Conservation (phyloP, 2,329 filamentous ascomycete species). For the Fusarium abutilonis region DNA sequence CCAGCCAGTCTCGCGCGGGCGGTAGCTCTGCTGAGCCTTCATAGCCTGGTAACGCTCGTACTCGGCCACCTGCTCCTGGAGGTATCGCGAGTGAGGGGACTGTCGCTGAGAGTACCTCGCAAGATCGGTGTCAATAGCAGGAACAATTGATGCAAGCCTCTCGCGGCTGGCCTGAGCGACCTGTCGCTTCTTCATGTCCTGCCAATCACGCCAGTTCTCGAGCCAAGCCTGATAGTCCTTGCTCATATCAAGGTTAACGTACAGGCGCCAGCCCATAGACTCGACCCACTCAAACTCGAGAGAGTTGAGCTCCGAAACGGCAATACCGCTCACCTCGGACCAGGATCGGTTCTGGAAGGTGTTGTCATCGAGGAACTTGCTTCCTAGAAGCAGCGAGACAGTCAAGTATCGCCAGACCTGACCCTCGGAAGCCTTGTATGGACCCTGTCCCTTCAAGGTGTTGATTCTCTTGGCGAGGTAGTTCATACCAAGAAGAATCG, state of each 20-base stretch:
- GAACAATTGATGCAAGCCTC: slow-evolving; percentile 59
- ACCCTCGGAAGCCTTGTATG: slow-evolving; percentile 69
- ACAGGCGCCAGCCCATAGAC: slow-evolving; percentile 84
- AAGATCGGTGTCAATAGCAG: slow-evolving; percentile 58
- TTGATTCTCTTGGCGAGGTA: slow-evolving; percentile 87
- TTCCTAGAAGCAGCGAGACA: slow-evolving; percentile 83
- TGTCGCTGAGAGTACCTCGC: slow-evolving; percentile 53
- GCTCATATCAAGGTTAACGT: slow-evolving; percentile 82
- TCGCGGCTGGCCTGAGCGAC: slow-evolving; percentile 61
- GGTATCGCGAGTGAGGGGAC: slow-evolving; percentile 57
- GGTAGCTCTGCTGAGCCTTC: slow-evolving; percentile 57
- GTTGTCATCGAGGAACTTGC: slow-evolving; percentile 97
- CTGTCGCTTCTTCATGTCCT: slow-evolving; percentile 64
- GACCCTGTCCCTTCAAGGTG: slow-evolving; percentile 67
- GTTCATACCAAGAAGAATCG: slow-evolving; percentile 89
- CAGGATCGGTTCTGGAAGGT: slow-evolving; percentile 97
- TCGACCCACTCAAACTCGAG: slow-evolving; percentile 90
- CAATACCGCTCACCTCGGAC: slow-evolving; percentile 93
- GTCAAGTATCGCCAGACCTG: slow-evolving; percentile 90
- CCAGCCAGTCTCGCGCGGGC: slow-evolving; percentile 58
- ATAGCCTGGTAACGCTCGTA: slow-evolving; percentile 60
- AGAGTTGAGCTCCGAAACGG: slow-evolving; percentile 82
- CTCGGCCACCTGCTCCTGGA: slow-evolving; percentile 65
- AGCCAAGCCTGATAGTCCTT: slow-evolving; percentile 75
- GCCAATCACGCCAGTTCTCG: slow-evolving; percentile 68